Conservation (phyloP, 139 green algal genomes). For the Trebouxia sp. region DNA sequence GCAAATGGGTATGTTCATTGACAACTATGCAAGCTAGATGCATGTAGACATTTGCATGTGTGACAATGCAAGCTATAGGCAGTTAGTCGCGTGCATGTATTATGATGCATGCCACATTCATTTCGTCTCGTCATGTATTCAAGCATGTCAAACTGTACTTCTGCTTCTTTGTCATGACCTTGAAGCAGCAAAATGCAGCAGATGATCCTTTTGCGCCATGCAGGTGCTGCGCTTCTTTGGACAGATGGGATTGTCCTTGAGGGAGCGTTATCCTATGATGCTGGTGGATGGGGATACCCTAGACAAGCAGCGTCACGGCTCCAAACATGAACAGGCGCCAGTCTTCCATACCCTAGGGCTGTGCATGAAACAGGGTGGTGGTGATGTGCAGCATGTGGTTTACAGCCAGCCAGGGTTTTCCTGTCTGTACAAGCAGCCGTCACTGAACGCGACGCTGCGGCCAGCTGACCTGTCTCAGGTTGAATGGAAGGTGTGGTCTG, state of each 20-base stretch:
- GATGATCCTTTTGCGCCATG: not conserved
- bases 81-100: too few relatives aligned
- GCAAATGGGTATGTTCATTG: too few relatives aligned
- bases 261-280: slow-evolving; percentile 66
- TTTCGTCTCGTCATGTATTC: too few relatives aligned
- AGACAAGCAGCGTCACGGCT: slow-evolving; percentile 39
- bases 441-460: not conserved
- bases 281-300: slow-evolving; percentile 76
- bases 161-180: not conserved
- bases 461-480: not conserved
- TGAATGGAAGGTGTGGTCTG: slow-evolving; percentile 10
- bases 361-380: slow-evolving; percentile 58
- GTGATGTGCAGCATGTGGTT: not conserved
- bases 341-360: slow-evolving; percentile 81
- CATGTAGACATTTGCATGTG: too few relatives aligned
- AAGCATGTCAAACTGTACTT: too few relatives aligned
- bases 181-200: not conserved
- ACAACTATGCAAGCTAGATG: too few relatives aligned
- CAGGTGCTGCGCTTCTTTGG: slow-evolving; percentile 57
- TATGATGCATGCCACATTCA: too few relatives aligned
- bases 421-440: slow-evolving; percentile 2
- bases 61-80: too few relatives aligned
- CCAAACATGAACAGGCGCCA: slow-evolving; percentile 8
- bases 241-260: slow-evolving; percentile 58
- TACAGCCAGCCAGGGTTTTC: not conserved